Percentiles rank a stretch among this genome's conserved stretches.
Conservation (phyloP, 1,284 basidiomycete genomes). For the Schizophyllum commune region DNA sequence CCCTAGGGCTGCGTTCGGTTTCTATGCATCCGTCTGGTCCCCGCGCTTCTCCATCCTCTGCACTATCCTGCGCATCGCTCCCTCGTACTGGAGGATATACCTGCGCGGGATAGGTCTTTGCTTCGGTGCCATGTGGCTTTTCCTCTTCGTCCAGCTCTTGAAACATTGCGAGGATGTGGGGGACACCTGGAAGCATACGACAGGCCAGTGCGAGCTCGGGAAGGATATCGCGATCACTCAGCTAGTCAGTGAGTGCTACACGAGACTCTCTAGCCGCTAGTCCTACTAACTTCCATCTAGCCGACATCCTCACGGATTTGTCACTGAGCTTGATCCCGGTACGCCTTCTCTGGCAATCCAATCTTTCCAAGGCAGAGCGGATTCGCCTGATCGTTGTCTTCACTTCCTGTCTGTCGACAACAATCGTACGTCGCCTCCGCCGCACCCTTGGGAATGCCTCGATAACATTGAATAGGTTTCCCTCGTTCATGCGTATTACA, state of each 20-base stretch:
- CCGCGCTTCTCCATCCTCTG: not conserved
- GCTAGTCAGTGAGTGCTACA: not conserved
- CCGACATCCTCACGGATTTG: not conserved
- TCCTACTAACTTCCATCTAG: not conserved
- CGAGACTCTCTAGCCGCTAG: not conserved
- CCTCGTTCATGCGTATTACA: not conserved
- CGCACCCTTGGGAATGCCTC: not conserved
- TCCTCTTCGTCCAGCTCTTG: not conserved
- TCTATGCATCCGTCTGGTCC: not conserved
- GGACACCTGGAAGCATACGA: not conserved
- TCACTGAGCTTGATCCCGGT: not conserved
- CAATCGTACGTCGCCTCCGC: not conserved
- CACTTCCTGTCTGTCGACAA: not conserved
- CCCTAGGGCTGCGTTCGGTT: not conserved
- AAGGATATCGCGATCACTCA: not conserved
- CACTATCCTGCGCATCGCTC: not conserved
- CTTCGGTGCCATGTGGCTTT: not conserved
- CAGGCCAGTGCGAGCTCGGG: not conserved
- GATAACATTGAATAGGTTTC: not conserved
- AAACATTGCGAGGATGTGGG: not conserved
- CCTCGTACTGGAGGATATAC: not conserved
- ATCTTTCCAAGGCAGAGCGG: not conserved
- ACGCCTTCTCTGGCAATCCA: not conserved
- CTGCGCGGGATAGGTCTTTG: not conserved
- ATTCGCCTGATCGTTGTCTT: not conserved